These are phyloP conservation scores for Bauhinia variegata DNA, from an alignment of 306 rosid genomes.

Conservation along the genomic window DNA sequence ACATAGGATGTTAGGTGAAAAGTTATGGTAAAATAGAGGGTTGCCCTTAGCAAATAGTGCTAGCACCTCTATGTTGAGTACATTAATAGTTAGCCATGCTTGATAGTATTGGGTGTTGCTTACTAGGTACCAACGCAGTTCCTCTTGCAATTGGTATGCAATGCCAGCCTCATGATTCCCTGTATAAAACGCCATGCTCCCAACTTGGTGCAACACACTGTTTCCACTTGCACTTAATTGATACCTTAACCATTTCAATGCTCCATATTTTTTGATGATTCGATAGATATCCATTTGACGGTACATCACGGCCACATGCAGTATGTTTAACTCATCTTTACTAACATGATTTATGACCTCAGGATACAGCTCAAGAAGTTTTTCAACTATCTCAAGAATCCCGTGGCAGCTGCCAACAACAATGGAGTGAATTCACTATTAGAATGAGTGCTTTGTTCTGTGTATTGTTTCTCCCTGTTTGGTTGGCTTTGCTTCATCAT, in stretches of 20 bases:
- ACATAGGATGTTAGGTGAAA: too few relatives aligned
- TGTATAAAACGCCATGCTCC: background rate
- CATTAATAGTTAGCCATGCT: too few relatives aligned
- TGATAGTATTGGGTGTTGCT: too few relatives aligned
- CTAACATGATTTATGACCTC: conserved; percentile 14
- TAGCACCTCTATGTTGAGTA: too few relatives aligned
- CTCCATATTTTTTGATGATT: background rate
- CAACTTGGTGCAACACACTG: conserved; percentile 39
- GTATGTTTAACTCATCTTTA: background rate
- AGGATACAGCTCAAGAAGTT: conserved; percentile 3
- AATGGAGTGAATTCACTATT: background rate
- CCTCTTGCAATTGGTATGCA: conserved; percentile 40
- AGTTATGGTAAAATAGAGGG: too few relatives aligned
- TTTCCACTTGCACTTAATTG: background rate
- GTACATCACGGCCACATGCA: conserved; percentile 36
- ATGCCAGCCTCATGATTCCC: conserved; percentile 27
- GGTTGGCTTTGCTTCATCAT: background rate
- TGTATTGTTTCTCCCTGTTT: too few relatives aligned
- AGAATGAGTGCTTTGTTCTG: background rate
- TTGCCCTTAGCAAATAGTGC: too few relatives aligned
- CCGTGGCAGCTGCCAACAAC: conserved; percentile 10
- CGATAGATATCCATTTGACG: background rate
- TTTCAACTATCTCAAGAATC: conserved; percentile 5
- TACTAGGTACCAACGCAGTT: conserved; percentile 37
- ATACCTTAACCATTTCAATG: background rate